Evolutionary conservation across 2,329 filamentous ascomycete species (phyloP).

Genomic region (Zymoseptoria passerinii): DNA sequence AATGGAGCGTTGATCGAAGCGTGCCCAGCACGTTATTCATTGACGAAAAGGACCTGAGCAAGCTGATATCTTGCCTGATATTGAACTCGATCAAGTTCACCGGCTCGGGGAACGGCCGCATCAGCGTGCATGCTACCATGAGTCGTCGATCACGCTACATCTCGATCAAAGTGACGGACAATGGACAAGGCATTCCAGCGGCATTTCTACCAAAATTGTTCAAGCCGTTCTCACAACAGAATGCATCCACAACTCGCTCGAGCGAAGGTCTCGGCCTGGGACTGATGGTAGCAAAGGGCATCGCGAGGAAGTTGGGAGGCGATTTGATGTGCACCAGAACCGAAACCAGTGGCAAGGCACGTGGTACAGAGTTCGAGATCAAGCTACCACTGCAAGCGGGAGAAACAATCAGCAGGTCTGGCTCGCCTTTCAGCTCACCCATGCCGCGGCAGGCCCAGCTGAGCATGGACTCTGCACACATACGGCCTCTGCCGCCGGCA

Average conservation of each 20-base stretch:
- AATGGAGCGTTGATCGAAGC: slow-evolving; percentile 43
- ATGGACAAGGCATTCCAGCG: slow-evolving; percentile 59
- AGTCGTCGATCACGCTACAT: slow-evolving; percentile 44
- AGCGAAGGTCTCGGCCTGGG: slow-evolving; percentile 63
- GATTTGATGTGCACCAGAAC: slow-evolving; percentile 58
- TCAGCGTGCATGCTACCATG: slow-evolving; percentile 48
- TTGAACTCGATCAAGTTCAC: slow-evolving; percentile 66
- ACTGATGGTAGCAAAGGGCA: slow-evolving; percentile 62
- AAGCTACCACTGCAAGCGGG: slow-evolving; percentile 52
- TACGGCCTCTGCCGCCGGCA: slow-evolving; percentile 8
- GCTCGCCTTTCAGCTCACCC: slow-evolving; percentile 43
- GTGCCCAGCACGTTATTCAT: slow-evolving; percentile 49
- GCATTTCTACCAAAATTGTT: slow-evolving; percentile 60
- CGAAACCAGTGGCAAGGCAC: slow-evolving; percentile 50
- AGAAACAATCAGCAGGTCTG: slow-evolving; percentile 42
- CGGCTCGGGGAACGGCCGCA: slow-evolving; percentile 46
- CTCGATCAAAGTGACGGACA: slow-evolving; percentile 55
- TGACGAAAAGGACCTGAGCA: slow-evolving; percentile 56
- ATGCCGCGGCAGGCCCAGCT: slow-evolving; percentile 26
- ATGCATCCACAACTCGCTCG: slow-evolving; percentile 57
- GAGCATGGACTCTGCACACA: slow-evolving; percentile 5
- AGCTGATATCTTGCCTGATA: slow-evolving; percentile 55
- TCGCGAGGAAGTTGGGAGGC: slow-evolving; percentile 60
- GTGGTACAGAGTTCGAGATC: slow-evolving; percentile 62
- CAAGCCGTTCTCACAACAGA: slow-evolving; percentile 61